A percentile compares a stretch with the other conserved stretches of the same genome.
phyloP scores from a whole-genome alignment of 2,329 filamentous ascomycete genomes.

The Trichocomaceae sp. region DNA sequence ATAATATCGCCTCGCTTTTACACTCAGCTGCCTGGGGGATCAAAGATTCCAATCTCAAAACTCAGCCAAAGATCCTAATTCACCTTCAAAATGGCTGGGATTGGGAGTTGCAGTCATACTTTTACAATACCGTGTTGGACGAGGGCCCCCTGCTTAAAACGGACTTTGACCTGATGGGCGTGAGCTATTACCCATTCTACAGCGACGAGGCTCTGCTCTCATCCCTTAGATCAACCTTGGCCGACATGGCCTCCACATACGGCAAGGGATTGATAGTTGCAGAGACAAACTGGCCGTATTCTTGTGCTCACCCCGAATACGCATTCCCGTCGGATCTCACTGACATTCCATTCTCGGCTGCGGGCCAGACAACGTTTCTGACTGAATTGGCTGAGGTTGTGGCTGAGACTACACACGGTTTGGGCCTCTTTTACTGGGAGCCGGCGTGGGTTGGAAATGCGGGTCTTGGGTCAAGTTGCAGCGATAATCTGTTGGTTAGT shows the following conservation, averaged over 20 bases:
- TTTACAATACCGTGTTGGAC: slow-evolving; percentile 54
- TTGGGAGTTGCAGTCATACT: slow-evolving; percentile 59
- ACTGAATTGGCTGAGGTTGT: slow-evolving; percentile 54
- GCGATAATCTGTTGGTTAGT: slow-evolving; percentile 57
- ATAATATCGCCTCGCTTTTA: slow-evolving; percentile 58
- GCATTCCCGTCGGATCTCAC: slow-evolving; percentile 55
- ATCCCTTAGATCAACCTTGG: slow-evolving; percentile 49
- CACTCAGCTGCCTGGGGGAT: slow-evolving; percentile 59
- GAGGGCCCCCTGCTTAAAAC: slow-evolving; percentile 44
- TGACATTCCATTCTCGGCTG: slow-evolving; percentile 56
- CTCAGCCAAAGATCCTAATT: slow-evolving; percentile 63
- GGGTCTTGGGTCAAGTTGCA: slow-evolving; percentile 58
- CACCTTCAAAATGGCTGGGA: slow-evolving; percentile 73
- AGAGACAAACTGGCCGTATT: slow-evolving; percentile 64
- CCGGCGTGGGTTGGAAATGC: slow-evolving; percentile 64
- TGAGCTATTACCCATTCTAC: slow-evolving; percentile 71
- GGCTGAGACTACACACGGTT: slow-evolving; percentile 46
- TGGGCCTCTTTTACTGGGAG: slow-evolving; percentile 68
- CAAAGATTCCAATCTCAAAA: slow-evolving; percentile 53
- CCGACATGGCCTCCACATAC: slow-evolving; percentile 55
- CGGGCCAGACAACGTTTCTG: slow-evolving; percentile 58
- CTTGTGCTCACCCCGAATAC: slow-evolving; percentile 53
- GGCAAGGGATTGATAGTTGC: slow-evolving; percentile 62
- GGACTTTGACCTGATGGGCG: slow-evolving; percentile 66
- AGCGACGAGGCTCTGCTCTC: slow-evolving; percentile 53